Evolutionary conservation across 2,329 filamentous ascomycete genomes (phyloP).

Genomic region (Ceratocystis papillata): DNA sequence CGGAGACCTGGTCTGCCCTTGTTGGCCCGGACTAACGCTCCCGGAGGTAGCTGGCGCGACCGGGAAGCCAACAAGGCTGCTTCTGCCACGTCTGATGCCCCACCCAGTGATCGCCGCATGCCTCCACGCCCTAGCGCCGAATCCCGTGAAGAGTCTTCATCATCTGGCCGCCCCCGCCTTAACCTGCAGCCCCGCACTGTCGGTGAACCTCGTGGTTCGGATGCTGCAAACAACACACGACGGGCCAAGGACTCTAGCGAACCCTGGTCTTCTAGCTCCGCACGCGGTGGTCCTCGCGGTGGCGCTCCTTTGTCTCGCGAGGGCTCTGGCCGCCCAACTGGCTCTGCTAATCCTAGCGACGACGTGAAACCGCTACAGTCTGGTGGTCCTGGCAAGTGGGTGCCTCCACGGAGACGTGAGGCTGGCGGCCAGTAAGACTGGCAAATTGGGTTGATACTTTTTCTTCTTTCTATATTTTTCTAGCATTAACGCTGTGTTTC

Average conservation of each 20-base stretch:
- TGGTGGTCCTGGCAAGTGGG: constrained; percentile 48
- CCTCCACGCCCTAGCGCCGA: not conserved
- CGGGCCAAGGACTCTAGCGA: constrained; percentile 60
- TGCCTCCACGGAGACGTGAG: constrained; percentile 28
- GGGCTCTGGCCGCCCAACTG: constrained; percentile 34
- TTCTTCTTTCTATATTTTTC: constrained; percentile 26
- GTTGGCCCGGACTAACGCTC: constrained; percentile 23
- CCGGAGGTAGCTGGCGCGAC: constrained; percentile 37
- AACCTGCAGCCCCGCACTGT: constrained; percentile 45
- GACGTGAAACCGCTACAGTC: constrained; percentile 40
- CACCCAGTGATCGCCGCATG: constrained; percentile 27
- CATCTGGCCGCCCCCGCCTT: constrained; percentile 46
- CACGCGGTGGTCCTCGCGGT: constrained; percentile 79
- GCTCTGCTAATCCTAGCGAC: not conserved
- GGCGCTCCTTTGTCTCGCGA: constrained; percentile 77
- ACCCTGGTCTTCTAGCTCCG: constrained; percentile 82
- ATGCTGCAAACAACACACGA: constrained; percentile 57
- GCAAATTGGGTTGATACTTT: constrained; percentile 20
- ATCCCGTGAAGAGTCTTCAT: not conserved
- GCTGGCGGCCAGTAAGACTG: not conserved
- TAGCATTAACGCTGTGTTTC: constrained; percentile 26
- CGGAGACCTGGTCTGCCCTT: constrained; percentile 24
- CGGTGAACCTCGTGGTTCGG: constrained; percentile 31
- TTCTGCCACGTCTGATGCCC: constrained; percentile 29
- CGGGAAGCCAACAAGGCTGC: constrained; percentile 31